Evolutionary conservation across 1,284 basidiomycete species (phyloP), one percentile per base, ranked within the genome.

Genomic region (Trametes pubescens): DNA sequence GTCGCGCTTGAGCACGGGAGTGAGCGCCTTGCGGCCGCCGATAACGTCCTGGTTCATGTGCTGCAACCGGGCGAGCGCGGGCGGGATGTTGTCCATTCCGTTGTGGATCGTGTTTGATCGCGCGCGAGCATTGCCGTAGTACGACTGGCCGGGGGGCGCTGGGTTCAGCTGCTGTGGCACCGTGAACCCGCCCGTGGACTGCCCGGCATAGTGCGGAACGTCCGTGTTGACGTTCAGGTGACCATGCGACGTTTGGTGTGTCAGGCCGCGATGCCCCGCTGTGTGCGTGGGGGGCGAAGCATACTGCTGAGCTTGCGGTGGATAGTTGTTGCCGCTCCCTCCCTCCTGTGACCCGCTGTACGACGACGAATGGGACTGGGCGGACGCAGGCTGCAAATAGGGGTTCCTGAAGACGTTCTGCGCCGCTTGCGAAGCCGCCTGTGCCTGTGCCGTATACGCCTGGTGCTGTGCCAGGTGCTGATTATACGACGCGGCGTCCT

Each of bases 401-500:
- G 91, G 91, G 73, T 93, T 93, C 37, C 91, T 82, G 74, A 86
- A 89, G 10, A 87, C 82, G 68, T 85, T 85, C 49, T 81, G 87
- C 14, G 89, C 87, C 26, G 87, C 86, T 70, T 91, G 88, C 0
- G 85, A 82, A 1, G 87, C 85, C 0, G 85, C 87, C 68, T 90
- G 88, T 29, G 89, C 88, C 69, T 95, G 94, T 3, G 94, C 92
- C 7, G 92, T 96, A 76, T 95, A 96, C 21, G 90, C 92, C 78
- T 99, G 96, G 73, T 99, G 97, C 75, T 97, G 95, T 2, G 90
- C 91, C 51, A 98, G 84, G 74, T 97, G 96, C 69, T 98, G 95
- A 71, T 96, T 96, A 81, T 99, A 99, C 0, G 93, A 82, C 11
- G 95, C 95, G 0, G 96, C 95, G 76, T 98, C 96, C 72, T 93